Base-by-base conservation (phyloP, 441 rosid genomes). In the Erysimum cheiri region DNA sequence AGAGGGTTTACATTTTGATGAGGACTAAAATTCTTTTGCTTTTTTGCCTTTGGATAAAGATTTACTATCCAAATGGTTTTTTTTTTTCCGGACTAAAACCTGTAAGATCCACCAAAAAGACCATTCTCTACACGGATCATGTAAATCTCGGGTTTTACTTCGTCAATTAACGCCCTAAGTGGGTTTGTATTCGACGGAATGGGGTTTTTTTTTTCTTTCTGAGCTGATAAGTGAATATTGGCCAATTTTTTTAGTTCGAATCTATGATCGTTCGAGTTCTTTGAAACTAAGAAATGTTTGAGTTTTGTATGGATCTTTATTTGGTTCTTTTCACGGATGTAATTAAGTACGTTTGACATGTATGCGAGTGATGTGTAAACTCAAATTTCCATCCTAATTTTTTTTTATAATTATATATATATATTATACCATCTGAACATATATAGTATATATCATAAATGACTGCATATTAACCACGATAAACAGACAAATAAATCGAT, bases 1-100 rank as follows among this genome's bases (percentile, higher is more conserved):
- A 66, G 62, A 73, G 69, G 32, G n/a, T 67, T 75, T 66, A 43
- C 44, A 53, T 67, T 17, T 60, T 74, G 41, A 61, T 61, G 40
- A 60, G 6, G 35, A 52, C 50, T 60, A 60, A 35, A 53, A 68
- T 74, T 68, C 44, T 67, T 74, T 60, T 73, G 6, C 6, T 26
- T 69, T 62, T 74, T 74, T 55, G 49, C 78, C 78, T 75, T 75
- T 69, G 74, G 78, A 56, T 69, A 69, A 61, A 54, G n/a, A 74
- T 28, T 55, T 62, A 2, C 56, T 75, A 32, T 75, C 70, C 74
- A 69, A 40, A 75, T 63, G 66, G 74, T 46, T 32, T 63, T 56
- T 75, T 73, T 74, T 66, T 74, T 66, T 40, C 37, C 33, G 74
- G 74, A 75, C 70, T 69, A 47, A 61, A 74, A 62, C 74, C 65